Percentiles rank a stretch among this genome's conserved stretches.
phyloP scores from a whole-genome alignment of 441 rosid genomes.

The Syzygium malaccense region DNA sequence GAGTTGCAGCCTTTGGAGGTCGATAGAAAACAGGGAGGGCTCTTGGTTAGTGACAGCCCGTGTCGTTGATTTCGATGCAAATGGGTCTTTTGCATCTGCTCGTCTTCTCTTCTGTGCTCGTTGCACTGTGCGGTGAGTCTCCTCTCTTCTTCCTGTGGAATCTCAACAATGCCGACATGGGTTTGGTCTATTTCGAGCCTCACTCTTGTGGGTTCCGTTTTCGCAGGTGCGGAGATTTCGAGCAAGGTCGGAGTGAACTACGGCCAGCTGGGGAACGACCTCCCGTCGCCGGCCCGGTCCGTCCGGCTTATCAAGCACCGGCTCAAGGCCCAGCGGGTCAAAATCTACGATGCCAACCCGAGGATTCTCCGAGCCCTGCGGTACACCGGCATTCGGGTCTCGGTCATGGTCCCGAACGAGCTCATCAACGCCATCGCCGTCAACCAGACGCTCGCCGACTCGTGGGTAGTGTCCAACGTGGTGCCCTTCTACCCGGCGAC shows the following conservation, averaged over 20 bases:
- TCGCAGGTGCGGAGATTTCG: conserved; percentile 59
- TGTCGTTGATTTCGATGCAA: not conserved
- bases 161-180: not conserved
- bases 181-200: not conserved
- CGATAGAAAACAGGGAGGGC: not conserved
- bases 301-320: conserved; percentile 44
- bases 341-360: conserved; percentile 80
- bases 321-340: conserved; percentile 60
- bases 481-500: conserved; percentile 47
- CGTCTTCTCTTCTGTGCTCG: conserved; percentile 21
- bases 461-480: conserved; percentile 56
- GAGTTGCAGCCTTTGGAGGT: not conserved
- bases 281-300: conserved; percentile 54
- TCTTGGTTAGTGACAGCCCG: not conserved
- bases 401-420: conserved; percentile 76
- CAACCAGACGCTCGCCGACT: conserved; percentile 45
- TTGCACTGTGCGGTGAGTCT: conserved; percentile 33
- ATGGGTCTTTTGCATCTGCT: conserved; percentile 24
- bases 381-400: conserved; percentile 49
- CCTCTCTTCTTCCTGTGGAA: not conserved
- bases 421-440: conserved; percentile 50
- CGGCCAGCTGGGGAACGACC: conserved; percentile 75
- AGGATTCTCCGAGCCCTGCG: conserved; percentile 52
- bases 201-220: not conserved
- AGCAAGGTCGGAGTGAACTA: conserved; percentile 65